Conservation (phyloP, 768 basidiomycete genomes). For the Pilatotrama ljubarskyi region DNA sequence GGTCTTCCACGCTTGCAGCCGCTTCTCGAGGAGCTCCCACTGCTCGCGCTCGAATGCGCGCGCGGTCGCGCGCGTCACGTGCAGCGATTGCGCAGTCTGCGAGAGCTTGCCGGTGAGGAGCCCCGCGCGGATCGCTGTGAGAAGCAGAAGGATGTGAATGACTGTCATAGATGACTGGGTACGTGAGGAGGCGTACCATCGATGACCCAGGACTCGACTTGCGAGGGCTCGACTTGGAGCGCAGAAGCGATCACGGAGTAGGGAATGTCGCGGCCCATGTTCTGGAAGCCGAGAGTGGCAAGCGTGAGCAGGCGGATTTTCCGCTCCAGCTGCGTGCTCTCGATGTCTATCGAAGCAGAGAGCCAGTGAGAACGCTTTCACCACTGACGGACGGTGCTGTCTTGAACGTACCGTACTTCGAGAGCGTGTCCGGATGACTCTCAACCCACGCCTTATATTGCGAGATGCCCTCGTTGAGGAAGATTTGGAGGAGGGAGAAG, state of each 20-base stretch:
- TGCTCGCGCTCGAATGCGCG: conserved; percentile 76
- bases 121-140: conserved; percentile 74
- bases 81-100: conserved; percentile 72
- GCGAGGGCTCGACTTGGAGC: conserved; percentile 59
- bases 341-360: conserved; percentile 47
- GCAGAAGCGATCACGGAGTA: conserved; percentile 69
- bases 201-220: conserved; percentile 87
- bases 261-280: conserved; percentile 70
- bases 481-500: conserved; percentile 74
- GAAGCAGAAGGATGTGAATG: neutral
- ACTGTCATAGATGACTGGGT: neutral
- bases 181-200: conserved; percentile 52
- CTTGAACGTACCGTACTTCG: conserved; percentile 50
- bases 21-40: conserved; percentile 77
- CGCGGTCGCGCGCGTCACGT: conserved; percentile 70
- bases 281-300: conserved; percentile 73
- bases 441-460: conserved; percentile 65
- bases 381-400: neutral
- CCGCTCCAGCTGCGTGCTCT: conserved; percentile 58
- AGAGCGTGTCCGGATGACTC: conserved; percentile 48
- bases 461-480: conserved; percentile 61
- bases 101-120: conserved; percentile 82
- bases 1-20: conserved; percentile 75
- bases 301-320: conserved; percentile 81
- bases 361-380: neutral